Evolutionary conservation across 2,329 filamentous ascomycete genomes (phyloP).

Genomic region (Neofusicoccum ribis): DNA sequence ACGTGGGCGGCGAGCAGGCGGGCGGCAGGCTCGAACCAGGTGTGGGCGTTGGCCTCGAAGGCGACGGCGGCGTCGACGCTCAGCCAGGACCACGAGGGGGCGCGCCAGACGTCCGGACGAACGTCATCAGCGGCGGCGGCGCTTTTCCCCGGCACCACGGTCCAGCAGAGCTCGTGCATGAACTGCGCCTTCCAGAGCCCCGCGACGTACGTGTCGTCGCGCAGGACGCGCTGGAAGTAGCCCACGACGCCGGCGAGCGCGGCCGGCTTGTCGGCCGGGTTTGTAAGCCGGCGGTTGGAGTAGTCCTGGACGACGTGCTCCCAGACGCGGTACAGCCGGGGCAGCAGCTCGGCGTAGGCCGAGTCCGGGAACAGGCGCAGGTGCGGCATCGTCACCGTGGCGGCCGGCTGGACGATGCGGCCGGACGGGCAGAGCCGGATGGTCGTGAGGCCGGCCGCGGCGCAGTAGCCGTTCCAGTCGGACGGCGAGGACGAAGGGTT

Average conservation of each 20-base stretch:
- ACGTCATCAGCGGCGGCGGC: not conserved
- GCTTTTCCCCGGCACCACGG: not conserved
- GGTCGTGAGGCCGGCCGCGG: not conserved
- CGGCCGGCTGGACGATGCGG: not conserved
- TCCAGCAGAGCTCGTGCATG: slow-evolving; percentile 17
- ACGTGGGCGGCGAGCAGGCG: not conserved
- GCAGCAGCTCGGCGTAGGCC: not conserved
- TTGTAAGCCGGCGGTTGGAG: slow-evolving; percentile 6
- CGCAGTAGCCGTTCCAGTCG: slow-evolving; percentile 19
- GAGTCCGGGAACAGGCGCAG: not conserved
- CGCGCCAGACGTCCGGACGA: not conserved
- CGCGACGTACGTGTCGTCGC: slow-evolving; percentile 10
- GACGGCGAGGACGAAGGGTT: not conserved
- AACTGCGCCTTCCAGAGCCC: slow-evolving; percentile 17
- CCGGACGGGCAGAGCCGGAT: slow-evolving; percentile 4
- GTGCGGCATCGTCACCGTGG: not conserved
- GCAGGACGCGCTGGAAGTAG: slow-evolving; percentile 7
- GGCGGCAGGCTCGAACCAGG: slow-evolving; percentile 2
- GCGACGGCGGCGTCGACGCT: slow-evolving; percentile 10
- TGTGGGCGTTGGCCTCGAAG: slow-evolving; percentile 9
- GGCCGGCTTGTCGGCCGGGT: slow-evolving; percentile 20
- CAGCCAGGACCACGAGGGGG: slow-evolving; percentile 5
- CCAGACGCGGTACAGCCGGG: slow-evolving; percentile 15
- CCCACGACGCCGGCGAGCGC: slow-evolving; percentile 20
- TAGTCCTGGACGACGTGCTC: slow-evolving; percentile 12